Conservation (phyloP, 1,284 basidiomycete genomes). For the Pseudozyma tsukubaensis region DNA sequence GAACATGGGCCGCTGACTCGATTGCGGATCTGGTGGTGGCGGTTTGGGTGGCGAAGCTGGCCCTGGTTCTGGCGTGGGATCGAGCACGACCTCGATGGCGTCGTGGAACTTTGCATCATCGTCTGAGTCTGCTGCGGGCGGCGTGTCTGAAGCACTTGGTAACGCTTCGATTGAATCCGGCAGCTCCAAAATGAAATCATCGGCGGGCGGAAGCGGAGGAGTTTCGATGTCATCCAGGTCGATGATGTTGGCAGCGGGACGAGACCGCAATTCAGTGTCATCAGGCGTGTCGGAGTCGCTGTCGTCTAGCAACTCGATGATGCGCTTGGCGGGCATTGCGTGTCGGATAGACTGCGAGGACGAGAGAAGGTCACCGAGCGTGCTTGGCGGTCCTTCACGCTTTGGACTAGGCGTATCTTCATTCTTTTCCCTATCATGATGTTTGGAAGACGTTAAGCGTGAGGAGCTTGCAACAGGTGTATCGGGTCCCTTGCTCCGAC, state of each 20-base stretch:
- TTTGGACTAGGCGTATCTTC: constrained; percentile 1
- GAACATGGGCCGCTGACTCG: constrained; percentile 30
- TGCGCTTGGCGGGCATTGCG: constrained; percentile 1
- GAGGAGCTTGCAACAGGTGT: constrained; percentile 18
- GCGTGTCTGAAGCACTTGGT: not conserved
- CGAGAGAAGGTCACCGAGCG: constrained; percentile 14
- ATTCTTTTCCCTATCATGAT: not conserved
- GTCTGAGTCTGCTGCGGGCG: not conserved
- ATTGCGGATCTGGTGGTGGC: constrained; percentile 31
- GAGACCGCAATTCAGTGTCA: not conserved
- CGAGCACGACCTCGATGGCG: not conserved
- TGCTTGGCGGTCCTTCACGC: not conserved
- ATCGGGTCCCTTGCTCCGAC: constrained; percentile 2
- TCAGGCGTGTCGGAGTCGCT: constrained; percentile 19
- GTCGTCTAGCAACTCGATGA: constrained; percentile 35
- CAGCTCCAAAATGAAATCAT: constrained; percentile 11
- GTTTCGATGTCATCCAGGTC: constrained; percentile 29
- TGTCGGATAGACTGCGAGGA: not conserved
- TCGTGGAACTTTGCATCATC: constrained; percentile 1
- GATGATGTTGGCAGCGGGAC: not conserved
- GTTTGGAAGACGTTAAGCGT: constrained; percentile 6
- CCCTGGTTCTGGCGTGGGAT: not conserved
- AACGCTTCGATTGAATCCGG: constrained; percentile 3
- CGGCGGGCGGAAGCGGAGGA: constrained; percentile 27
- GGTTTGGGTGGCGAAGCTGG: constrained; percentile 11